Conservation (phyloP, 805 yeast species). For the Isabelozyma gotoi region DNA sequence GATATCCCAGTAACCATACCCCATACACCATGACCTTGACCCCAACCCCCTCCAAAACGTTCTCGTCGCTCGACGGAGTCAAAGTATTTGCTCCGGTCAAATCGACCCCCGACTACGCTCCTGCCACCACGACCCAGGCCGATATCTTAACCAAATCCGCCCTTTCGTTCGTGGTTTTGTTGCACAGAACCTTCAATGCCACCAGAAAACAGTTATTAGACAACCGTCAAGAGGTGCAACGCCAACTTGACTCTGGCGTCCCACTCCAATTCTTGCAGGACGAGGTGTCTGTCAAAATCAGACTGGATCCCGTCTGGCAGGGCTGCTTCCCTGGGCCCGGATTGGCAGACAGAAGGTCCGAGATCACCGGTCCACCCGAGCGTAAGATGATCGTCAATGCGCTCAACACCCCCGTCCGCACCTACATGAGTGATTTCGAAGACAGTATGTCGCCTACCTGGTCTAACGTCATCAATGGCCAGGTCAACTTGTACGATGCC, state of each 20-base stretch:
- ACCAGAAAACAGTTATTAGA: slow-evolving; percentile 13
- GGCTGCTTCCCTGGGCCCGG: slow-evolving; percentile 19
- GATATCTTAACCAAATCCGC: slow-evolving; percentile 17
- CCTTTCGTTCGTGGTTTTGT: slow-evolving; percentile 16
- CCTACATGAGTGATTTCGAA: slow-evolving; percentile 22
- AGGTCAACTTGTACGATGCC: slow-evolving; percentile 19
- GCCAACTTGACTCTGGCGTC: slow-evolving; percentile 11
- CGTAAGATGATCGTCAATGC: slow-evolving; percentile 21
- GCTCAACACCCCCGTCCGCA: slow-evolving; percentile 17
- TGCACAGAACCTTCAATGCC: slow-evolving; percentile 16
- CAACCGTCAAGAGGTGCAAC: slow-evolving; percentile 14
- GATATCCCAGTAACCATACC: neutral
- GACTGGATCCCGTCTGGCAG: slow-evolving; percentile 14
- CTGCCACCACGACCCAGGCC: slow-evolving; percentile 16
- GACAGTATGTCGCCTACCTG: slow-evolving; percentile 19
- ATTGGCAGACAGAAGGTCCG: slow-evolving; percentile 17
- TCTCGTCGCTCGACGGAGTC: slow-evolving; percentile 8
- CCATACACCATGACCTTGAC: neutral
- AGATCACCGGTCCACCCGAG: slow-evolving; percentile 23
- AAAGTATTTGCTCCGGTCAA: slow-evolving; percentile 13
- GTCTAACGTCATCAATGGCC: slow-evolving; percentile 17
- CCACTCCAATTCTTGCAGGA: slow-evolving; percentile 13
- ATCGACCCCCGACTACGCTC: slow-evolving; percentile 7
- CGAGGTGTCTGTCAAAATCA: slow-evolving; percentile 6
- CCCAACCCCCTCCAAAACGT: neutral